Evolutionary conservation across 306 rosid genomes (phyloP), one percentile per base, ranked within the genome.

Genomic region (Prosopis cineraria): DNA sequence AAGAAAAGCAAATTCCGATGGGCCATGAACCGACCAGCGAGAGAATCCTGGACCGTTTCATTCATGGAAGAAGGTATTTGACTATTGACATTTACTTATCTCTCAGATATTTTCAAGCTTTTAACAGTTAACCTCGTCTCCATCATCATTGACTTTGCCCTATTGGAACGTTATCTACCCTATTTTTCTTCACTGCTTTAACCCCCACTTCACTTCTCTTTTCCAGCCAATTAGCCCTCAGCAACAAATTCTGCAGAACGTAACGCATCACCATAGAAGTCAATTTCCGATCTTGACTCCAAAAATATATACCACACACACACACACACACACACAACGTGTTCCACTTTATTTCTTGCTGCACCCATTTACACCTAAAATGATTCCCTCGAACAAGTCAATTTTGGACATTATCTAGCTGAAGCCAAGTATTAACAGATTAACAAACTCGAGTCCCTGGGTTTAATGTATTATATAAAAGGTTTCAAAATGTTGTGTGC

Each of bases 361-460:
- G 3, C 13, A 4, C 65, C 36, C 3, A 27, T 60, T 31, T 40
- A 10, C 40, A 60, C 22, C 40, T 60, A 16, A 6, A 30, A 14
- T 30, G 22, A n/a, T 63, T 31, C 1, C 69, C 45, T n/a, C 22
- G 11, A 33, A 64, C 69, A 4, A n/a, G 24, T 33, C 43, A 31
- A 33, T 6, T 31, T 5, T 17, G 22, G 8, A 60, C 67, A 6
- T 56, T 56, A 10, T 9, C 31, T 25, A 25, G 64, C 64, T 1
- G 64, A 19, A 25, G 16, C 64, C 7, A 1, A 22, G 19, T n/a
- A 19, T 58, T 60, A 64, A 47, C 17, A 3, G 13, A 5, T 27
- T 2, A 71, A 47, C 33, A 37, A 29, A 72, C 11, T 60, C 58
- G 44, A 37, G 78, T 73, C 48, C 83, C 65, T 7, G 1, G 63